These are phyloP conservation scores for Phytophthora sansomeana DNA, from an alignment of 352 stramenopile species.

Conservation along the genomic window DNA sequence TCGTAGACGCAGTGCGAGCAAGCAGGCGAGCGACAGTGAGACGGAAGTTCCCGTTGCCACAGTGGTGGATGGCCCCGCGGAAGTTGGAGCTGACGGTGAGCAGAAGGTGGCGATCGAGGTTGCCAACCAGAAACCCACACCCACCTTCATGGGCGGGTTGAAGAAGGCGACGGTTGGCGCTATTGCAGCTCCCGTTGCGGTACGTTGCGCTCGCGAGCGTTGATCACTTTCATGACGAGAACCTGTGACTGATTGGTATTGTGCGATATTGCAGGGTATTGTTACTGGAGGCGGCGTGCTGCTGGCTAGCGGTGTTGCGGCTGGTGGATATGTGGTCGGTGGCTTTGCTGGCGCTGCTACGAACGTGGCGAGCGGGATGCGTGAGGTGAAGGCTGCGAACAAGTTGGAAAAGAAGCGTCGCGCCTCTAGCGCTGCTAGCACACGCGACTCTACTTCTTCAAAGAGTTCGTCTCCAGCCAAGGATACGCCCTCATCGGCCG, in stretches of 20 bases:
- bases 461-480: slow-evolving; percentile 32
- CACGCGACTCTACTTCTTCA: slow-evolving; percentile 32
- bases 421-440: slow-evolving; percentile 47
- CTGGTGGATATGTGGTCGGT: slow-evolving; percentile 81
- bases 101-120: slow-evolving; percentile 37
- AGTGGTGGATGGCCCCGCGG: slow-evolving; percentile 16
- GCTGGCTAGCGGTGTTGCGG: slow-evolving; percentile 78
- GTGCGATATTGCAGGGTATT: slow-evolving; percentile 53
- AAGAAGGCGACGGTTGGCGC: slow-evolving; percentile 89
- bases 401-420: slow-evolving; percentile 70
- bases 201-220: slow-evolving; percentile 34
- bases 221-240: background rate
- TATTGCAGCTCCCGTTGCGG: slow-evolving; percentile 80
- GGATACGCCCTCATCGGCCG: slow-evolving; percentile 3
- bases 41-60: slow-evolving; percentile 35
- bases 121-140: slow-evolving; percentile 72
- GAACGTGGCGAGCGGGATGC: slow-evolving; percentile 84
- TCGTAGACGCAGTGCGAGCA: slow-evolving; percentile 66
- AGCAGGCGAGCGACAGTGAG: slow-evolving; percentile 51
- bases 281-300: slow-evolving; percentile 80
- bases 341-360: slow-evolving; percentile 82
- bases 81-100: slow-evolving; percentile 27
- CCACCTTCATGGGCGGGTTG: slow-evolving; percentile 85
- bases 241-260: slow-evolving; percentile 9
- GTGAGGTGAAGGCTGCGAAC: slow-evolving; percentile 84